Evolutionary conservation across 2,329 filamentous ascomycete genomes (phyloP).

Genomic region (Fusarium denticulatum): DNA sequence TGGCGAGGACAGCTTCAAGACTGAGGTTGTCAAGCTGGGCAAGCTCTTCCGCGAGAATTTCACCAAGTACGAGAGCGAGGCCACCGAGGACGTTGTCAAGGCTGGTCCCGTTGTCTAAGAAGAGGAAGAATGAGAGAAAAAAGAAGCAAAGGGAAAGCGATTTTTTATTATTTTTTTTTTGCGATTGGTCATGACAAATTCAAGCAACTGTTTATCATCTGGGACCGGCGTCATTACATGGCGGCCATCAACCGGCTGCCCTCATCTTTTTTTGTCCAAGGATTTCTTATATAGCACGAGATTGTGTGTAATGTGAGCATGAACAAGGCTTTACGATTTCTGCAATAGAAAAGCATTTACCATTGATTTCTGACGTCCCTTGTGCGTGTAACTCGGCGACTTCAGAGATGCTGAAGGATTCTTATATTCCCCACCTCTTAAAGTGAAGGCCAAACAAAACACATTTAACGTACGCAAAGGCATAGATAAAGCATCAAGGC

Average conservation of each 20-base stretch:
- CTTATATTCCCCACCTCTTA: not conserved
- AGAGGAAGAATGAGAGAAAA: not conserved
- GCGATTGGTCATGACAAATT: slow-evolving; percentile 34
- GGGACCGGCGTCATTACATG: slow-evolving; percentile 45
- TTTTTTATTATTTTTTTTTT: slow-evolving; percentile 32
- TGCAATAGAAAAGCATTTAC: slow-evolving; percentile 44
- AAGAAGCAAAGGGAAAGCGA: slow-evolving; percentile 31
- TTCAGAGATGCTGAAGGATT: not conserved
- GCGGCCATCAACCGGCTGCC: slow-evolving; percentile 41
- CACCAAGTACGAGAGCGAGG: slow-evolving; percentile 89
- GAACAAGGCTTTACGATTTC: slow-evolving; percentile 39
- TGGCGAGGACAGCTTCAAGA: slow-evolving; percentile 81
- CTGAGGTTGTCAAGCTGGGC: slow-evolving; percentile 90
- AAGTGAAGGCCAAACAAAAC: not conserved
- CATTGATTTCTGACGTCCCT: slow-evolving; percentile 1
- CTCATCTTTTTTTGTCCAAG: slow-evolving; percentile 35
- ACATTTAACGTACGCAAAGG: not conserved
- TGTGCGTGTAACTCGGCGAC: not conserved
- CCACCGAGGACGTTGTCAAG: slow-evolving; percentile 80
- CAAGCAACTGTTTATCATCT: slow-evolving; percentile 40
- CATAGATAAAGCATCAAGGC: not conserved
- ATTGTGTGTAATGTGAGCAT: slow-evolving; percentile 44
- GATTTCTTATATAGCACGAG: slow-evolving; percentile 33
- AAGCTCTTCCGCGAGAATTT: slow-evolving; percentile 96
- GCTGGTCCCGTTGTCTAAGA: slow-evolving; percentile 62